Evolutionary conservation across 495 filamentous ascomycete species (phyloP).

Genomic region (Hamigera avellanea): DNA sequence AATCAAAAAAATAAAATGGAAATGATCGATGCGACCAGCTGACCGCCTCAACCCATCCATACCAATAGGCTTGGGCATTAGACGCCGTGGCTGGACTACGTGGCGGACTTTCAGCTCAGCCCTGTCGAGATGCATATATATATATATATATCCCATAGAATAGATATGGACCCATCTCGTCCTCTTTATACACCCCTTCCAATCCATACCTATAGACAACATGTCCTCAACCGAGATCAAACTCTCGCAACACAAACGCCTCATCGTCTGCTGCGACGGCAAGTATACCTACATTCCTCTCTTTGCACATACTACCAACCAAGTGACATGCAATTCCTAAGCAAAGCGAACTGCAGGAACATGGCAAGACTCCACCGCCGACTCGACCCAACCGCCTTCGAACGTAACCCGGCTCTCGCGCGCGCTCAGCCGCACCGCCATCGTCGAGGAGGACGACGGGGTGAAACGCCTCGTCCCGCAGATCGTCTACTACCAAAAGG

Average conservation of each 20-base stretch:
- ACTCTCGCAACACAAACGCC: conserved; percentile 14
- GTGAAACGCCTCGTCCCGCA: conserved; percentile 24
- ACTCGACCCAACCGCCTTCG: conserved; percentile 21
- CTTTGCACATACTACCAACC: background rate
- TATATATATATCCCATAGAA: no score
- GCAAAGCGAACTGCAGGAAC: conserved; percentile 20
- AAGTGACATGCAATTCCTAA: background rate
- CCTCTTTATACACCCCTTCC: no score
- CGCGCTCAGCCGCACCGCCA: conserved; percentile 18
- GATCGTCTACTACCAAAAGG: conserved; percentile 44
- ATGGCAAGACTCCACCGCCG: conserved; percentile 25
- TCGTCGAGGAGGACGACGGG: conserved; percentile 12
- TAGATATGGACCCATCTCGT: no score
- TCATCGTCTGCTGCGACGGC: conserved; percentile 35
- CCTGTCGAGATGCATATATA: no score
- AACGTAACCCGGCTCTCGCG: conserved; percentile 34
- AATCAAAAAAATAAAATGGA: no score
- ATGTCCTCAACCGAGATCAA: no score
- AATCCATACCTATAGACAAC: no score
- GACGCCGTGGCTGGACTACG: no score
- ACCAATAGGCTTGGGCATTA: no score
- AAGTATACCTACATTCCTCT: background rate
- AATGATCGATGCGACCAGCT: no score
- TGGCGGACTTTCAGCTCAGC: no score
- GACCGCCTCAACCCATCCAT: no score